Conservation (phyloP, 164 flowering plant species). For the Stephania japonica region DNA sequence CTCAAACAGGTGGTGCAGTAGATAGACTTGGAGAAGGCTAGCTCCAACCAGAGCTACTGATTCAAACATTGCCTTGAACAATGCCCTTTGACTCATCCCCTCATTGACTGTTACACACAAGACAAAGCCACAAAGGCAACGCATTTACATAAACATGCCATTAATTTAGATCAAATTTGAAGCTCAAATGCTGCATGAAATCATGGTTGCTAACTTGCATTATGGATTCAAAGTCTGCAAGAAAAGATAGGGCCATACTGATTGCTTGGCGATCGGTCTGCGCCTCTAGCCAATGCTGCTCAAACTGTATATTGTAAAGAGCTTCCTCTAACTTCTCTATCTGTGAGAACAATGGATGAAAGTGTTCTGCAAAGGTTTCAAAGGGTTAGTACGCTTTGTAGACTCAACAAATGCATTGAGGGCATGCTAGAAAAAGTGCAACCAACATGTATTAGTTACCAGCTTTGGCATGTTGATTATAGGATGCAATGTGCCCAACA, state of each 20-base stretch:
- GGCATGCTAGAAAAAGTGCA: neutral
- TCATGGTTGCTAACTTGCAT: neutral
- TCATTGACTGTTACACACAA: conserved; percentile 81
- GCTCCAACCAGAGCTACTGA: conserved; percentile 77
- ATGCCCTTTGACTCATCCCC: conserved; percentile 73
- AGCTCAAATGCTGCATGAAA: neutral
- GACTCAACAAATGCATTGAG: neutral
- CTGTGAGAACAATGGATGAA: conserved; percentile 75
- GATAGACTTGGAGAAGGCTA: conserved; percentile 84
- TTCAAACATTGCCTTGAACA: conserved; percentile 79
- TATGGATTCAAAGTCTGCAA: neutral
- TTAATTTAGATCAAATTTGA: neutral
- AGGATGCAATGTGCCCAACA: conserved; percentile 44
- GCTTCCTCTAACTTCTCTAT: conserved; percentile 82
- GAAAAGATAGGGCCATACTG: conserved; percentile 34
- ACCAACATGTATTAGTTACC: conserved; percentile 23
- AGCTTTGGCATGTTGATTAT: conserved; percentile 62
- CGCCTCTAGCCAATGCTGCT: conserved; percentile 97
- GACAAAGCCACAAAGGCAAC: conserved; percentile 14
- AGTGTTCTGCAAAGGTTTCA: conserved; percentile 61
- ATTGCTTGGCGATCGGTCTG: conserved; percentile 90
- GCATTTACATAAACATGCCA: neutral
- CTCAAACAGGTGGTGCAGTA: conserved; percentile 78
- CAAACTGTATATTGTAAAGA: conserved; percentile 87
- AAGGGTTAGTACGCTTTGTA: neutral